These are phyloP conservation scores for Lactarius hatsudake DNA, from an alignment of 768 basidiomycete species.

Conservation along the genomic window DNA sequence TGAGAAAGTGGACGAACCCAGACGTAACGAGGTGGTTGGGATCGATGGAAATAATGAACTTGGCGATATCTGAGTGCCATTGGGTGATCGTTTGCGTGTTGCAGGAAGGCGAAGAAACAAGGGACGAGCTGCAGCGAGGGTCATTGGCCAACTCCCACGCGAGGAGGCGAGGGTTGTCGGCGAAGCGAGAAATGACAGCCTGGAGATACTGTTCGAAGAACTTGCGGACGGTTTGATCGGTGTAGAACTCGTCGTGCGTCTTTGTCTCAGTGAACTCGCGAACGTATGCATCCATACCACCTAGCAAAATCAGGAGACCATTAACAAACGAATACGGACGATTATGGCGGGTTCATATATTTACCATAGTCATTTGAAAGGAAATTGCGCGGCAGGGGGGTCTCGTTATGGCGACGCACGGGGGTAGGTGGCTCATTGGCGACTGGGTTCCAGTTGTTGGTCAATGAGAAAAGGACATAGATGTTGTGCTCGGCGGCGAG, in stretches of 20 bases:
- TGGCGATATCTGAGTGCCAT: slow-evolving; percentile 35
- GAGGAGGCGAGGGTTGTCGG: slow-evolving; percentile 14
- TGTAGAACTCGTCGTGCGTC: slow-evolving; percentile 42
- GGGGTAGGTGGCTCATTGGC: not conserved
- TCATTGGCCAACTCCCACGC: slow-evolving; percentile 29
- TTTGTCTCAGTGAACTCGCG: slow-evolving; percentile 32
- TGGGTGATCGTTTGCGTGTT: slow-evolving; percentile 33
- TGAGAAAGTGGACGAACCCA: slow-evolving; percentile 28
- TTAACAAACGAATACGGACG: not conserved
- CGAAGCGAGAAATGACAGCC: slow-evolving; percentile 23
- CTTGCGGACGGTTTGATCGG: slow-evolving; percentile 32
- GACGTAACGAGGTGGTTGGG: slow-evolving; percentile 39
- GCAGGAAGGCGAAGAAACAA: slow-evolving; percentile 27
- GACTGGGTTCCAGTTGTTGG: slow-evolving; percentile 28
- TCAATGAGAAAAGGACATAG: slow-evolving; percentile 32
- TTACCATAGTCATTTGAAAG: slow-evolving; percentile 35
- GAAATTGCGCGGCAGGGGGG: slow-evolving; percentile 32
- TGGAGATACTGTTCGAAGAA: slow-evolving; percentile 21
- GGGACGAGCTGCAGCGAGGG: slow-evolving; percentile 24
- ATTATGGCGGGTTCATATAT: not conserved
- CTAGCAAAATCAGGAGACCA: slow-evolving; percentile 24
- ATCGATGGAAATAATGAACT: slow-evolving; percentile 31
- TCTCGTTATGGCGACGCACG: slow-evolving; percentile 11
- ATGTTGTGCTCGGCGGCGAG: slow-evolving; percentile 54
- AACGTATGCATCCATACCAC: slow-evolving; percentile 42